These are phyloP conservation scores for Rubia yunnanensis DNA, from an alignment of 257 asterid genomes.

Conservation along the genomic window DNA sequence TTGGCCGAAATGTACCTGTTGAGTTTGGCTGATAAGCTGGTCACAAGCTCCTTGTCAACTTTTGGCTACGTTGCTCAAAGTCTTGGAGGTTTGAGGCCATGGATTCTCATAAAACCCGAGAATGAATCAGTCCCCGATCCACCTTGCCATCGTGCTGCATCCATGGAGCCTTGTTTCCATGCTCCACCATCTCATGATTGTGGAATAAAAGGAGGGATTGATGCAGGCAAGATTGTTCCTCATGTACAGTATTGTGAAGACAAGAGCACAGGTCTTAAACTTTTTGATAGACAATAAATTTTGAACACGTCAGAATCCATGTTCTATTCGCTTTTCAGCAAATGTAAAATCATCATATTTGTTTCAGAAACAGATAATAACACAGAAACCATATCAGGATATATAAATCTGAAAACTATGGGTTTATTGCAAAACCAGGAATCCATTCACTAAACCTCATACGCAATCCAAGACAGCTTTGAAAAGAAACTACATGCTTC, in stretches of 20 bases:
- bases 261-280: slow-evolving; percentile 4
- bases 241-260: slow-evolving; percentile 12
- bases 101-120: slow-evolving; percentile 58
- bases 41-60: slow-evolving; percentile 71
- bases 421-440: background rate
- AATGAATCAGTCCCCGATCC: slow-evolving; percentile 44
- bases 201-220: background rate
- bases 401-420: background rate
- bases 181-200: slow-evolving; percentile 61
- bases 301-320: background rate
- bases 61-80: slow-evolving; percentile 88
- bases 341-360: background rate
- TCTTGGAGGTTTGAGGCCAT: slow-evolving; percentile 70
- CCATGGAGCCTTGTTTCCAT: slow-evolving; percentile 78
- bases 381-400: background rate
- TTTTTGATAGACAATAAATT: background rate
- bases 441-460: background rate
- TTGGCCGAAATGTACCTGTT: slow-evolving; percentile 80
- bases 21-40: slow-evolving; percentile 61
- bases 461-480: background rate
- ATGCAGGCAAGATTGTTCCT: background rate
- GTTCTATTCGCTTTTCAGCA: background rate
- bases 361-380: background rate
- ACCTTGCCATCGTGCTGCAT: slow-evolving; percentile 41
- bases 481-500: background rate